phyloP scores from a whole-genome alignment of 2,329 filamentous ascomycete species.

The Hymenoscyphus occultus region DNA sequence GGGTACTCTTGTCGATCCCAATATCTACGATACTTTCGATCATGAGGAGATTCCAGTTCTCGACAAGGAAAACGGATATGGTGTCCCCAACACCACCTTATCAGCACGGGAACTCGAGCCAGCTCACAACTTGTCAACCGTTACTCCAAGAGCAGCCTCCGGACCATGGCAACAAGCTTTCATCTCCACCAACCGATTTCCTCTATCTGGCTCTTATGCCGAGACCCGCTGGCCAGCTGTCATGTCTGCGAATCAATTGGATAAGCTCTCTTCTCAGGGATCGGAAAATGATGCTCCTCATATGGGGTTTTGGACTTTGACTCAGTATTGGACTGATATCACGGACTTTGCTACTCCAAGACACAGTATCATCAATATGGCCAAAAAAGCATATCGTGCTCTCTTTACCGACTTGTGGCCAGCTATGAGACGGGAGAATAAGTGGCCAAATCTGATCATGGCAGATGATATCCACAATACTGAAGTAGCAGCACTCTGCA shows the following conservation, averaged over 20 bases:
- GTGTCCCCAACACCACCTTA: conserved; percentile 1
- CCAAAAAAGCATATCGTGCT: conserved; percentile 16
- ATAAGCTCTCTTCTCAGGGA: conserved; percentile 11
- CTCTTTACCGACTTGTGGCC: not conserved
- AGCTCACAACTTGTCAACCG: not conserved
- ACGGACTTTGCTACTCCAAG: conserved; percentile 9
- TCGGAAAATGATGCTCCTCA: conserved; percentile 9
- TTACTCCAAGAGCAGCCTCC: not conserved
- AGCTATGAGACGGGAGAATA: not conserved
- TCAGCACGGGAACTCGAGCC: not conserved
- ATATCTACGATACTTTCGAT: not conserved
- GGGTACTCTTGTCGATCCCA: not conserved
- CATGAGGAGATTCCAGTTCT: conserved; percentile 5
- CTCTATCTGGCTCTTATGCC: conserved; percentile 19
- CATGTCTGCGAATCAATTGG: conserved; percentile 18
- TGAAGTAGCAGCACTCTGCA: conserved; percentile 17
- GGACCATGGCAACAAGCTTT: conserved; percentile 15
- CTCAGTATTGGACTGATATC: conserved; percentile 11
- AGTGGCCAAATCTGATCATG: conserved; percentile 4
- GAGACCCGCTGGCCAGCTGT: conserved; percentile 12
- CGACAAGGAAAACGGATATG: conserved; percentile 11
- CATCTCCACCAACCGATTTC: conserved; percentile 16
- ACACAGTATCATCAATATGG: conserved; percentile 17
- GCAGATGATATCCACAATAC: conserved; percentile 20
- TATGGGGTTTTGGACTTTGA: conserved; percentile 20